Percentiles rank a stretch among this genome's conserved stretches.
phyloP scores from a whole-genome alignment of 2,329 filamentous ascomycete species.

The Tolypocladium nubicola region DNA sequence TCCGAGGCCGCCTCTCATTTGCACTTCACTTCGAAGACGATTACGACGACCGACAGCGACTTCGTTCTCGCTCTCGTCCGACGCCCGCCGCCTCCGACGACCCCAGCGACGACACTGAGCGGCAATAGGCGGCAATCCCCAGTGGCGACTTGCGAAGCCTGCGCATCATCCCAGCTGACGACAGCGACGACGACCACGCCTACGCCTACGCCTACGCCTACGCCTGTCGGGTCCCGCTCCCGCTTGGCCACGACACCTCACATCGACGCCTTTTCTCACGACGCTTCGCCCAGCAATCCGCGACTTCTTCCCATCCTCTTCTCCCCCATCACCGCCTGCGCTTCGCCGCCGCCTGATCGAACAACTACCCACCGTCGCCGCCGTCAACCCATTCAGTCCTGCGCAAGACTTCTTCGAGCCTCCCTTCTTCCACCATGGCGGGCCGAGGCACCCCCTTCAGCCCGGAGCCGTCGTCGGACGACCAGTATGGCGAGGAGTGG shows the following conservation, averaged over 20 bases:
- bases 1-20: background rate
- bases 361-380: background rate
- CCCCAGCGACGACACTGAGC: background rate
- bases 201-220: slow-evolving; percentile 1
- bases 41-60: background rate
- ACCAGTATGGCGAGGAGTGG: slow-evolving; percentile 58
- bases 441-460: slow-evolving; percentile 24
- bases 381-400: background rate
- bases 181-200: slow-evolving; percentile 4
- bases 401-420: background rate
- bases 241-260: background rate
- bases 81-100: background rate
- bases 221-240: background rate
- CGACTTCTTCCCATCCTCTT: background rate
- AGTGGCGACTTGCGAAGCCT: slow-evolving; percentile 4
- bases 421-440: slow-evolving; percentile 20
- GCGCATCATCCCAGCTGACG: slow-evolving; percentile 7
- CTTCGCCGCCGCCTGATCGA: background rate
- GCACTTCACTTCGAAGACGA: background rate
- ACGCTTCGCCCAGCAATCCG: background rate
- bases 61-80: background rate
- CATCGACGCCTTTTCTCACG: background rate
- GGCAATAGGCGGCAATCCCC: background rate
- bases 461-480: slow-evolving; percentile 15
- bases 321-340: background rate